Evolutionary conservation across 495 filamentous ascomycete species (phyloP), one percentile per base, ranked within the genome.

Genomic region (Penicillium arizonense): DNA sequence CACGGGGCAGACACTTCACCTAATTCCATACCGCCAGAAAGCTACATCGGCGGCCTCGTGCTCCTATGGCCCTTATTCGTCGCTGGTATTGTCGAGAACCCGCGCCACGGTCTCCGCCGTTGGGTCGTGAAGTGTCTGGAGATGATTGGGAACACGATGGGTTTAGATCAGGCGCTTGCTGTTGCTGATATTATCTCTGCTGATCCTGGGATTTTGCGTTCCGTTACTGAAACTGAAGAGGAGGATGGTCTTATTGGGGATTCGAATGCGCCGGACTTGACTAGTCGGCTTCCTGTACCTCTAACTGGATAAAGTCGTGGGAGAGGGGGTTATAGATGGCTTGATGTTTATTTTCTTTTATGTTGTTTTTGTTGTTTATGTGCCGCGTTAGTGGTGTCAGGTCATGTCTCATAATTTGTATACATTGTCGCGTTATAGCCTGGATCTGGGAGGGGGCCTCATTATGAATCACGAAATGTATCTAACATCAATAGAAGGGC

Each of bases 51-150:
- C 1, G 75, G 77, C 3, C 61, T 79, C 16, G 53, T 75, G n/a
- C 58, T 79, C 4, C 64, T 81, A 9, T 82, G 76, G 75, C 77
- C 77, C 2, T 46, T 82, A 12, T 78, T 72, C 38, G 47, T 74
- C 2, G 76, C 72, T 3, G 77, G 68, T 0, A 60, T 62, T 10
- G 69, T 71, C 3, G 70, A 79, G 47, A 53, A 56, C 9, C 57
- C 59, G 10, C 52, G 53, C 5, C 60, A 72, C 23, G 47, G 64
- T 5, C 61, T 76, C 13, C 73, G 73, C 4, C 58, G 58, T 16
- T 82, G 78, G 78, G 71, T 76, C 23, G 57, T 68, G 4, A 56
- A 68, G 5, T 74, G 73, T 44, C 59, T 80, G 11, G 55, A 57
- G 14, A 58, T 69, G 37, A 75, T 82, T 50, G 72, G 76, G 13